Evolutionary conservation across 2,329 filamentous ascomycete species (phyloP).

Genomic region (Aspergillus viridinutans): DNA sequence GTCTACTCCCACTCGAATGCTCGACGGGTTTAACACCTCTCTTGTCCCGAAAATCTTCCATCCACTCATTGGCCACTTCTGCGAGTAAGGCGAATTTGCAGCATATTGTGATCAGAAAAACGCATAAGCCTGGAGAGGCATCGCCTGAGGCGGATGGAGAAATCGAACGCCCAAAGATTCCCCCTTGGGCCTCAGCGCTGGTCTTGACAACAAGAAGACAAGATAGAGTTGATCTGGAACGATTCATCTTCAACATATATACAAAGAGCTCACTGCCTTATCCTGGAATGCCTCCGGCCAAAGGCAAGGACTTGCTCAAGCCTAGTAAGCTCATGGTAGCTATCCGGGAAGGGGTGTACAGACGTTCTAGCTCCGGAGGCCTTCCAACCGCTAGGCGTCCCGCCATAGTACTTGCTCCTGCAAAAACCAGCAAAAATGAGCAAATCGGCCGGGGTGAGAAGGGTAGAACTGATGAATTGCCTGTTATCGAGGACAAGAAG

Average conservation of each 20-base stretch:
- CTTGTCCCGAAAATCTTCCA: constrained; percentile 57
- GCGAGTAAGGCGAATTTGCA: constrained; percentile 63
- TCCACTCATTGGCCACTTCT: constrained; percentile 72
- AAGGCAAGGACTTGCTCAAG: constrained; percentile 66
- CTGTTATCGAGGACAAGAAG: constrained; percentile 5
- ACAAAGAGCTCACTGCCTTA: constrained; percentile 75
- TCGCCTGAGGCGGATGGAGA: constrained; percentile 44
- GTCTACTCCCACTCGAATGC: constrained; percentile 69
- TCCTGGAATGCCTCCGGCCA: constrained; percentile 70
- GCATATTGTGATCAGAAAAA: constrained; percentile 84
- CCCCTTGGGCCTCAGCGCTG: constrained; percentile 64
- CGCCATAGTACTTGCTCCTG: not conserved
- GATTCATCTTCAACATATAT: constrained; percentile 73
- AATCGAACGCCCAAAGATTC: constrained; percentile 75
- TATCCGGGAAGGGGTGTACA: constrained; percentile 72
- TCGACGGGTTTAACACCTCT: constrained; percentile 69
- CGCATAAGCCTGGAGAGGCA: constrained; percentile 55
- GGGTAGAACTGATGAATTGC: not conserved
- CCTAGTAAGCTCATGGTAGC: constrained; percentile 77
- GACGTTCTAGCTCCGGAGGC: constrained; percentile 59
- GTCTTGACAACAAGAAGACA: constrained; percentile 69
- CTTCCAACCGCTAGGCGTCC: constrained; percentile 1
- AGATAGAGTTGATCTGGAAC: constrained; percentile 74
- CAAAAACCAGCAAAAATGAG: not conserved
- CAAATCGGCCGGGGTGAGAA: not conserved